phyloP scores from a whole-genome alignment of 2,329 filamentous ascomycete species.

The Colletotrichum sp. region DNA sequence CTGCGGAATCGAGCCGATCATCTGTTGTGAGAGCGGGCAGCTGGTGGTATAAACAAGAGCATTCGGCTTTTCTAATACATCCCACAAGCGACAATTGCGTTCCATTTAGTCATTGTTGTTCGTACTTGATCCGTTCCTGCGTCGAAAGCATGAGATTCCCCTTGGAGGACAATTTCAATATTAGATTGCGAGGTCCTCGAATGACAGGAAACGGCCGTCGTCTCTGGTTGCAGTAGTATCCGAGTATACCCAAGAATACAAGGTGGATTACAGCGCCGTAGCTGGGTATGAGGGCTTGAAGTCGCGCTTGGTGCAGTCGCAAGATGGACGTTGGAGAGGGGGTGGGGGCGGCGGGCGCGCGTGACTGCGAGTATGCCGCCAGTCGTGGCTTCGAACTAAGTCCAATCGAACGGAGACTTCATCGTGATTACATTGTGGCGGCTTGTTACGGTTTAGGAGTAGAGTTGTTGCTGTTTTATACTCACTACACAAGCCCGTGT shows the following conservation, averaged over 20 bases:
- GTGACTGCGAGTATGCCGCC: not conserved
- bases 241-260: not conserved
- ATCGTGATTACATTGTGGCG: not conserved
- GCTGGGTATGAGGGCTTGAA: not conserved
- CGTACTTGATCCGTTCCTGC: not conserved
- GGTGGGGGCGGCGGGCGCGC: too few relatives aligned
- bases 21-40: too few relatives aligned
- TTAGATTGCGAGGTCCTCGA: too few relatives aligned
- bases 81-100: not conserved
- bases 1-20: too few relatives aligned
- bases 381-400: not conserved
- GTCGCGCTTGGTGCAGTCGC: too few relatives aligned
- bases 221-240: not conserved
- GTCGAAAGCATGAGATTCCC: fast-evolving
- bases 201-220: too few relatives aligned
- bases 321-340: fast-evolving
- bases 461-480: fast-evolving
- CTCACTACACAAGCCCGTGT: not conserved
- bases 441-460: fast-evolving
- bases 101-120: not conserved
- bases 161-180: not conserved
- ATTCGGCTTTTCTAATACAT: not conserved
- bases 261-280: fast-evolving
- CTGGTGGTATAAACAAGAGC: not conserved
- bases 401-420: not conserved